These are phyloP conservation scores for Geotrichum citri-aurantii DNA, from an alignment of 1,139 yeast species.

Conservation along the genomic window DNA sequence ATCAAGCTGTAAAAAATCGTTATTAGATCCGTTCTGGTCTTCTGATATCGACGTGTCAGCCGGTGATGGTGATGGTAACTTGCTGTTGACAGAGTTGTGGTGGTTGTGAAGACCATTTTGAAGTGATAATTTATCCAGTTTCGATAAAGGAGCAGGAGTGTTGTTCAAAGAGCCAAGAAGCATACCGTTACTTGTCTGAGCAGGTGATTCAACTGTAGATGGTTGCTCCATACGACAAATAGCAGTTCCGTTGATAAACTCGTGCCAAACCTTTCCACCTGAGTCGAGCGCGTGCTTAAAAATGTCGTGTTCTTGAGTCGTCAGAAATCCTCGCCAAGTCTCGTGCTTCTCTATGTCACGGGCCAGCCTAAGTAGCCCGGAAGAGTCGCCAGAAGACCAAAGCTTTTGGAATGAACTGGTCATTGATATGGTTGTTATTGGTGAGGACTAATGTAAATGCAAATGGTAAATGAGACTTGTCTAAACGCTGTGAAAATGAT, in stretches of 20 bases:
- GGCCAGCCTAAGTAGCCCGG: conserved; percentile 35
- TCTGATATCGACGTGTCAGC: not conserved
- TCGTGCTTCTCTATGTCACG: conserved; percentile 36
- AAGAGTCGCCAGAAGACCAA: conserved; percentile 37
- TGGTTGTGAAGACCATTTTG: conserved; percentile 1
- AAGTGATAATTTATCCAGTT: conserved; percentile 9
- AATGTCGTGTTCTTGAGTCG: conserved; percentile 37
- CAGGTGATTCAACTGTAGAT: conserved; percentile 1
- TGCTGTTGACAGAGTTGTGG: not conserved
- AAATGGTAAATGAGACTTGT: not conserved
- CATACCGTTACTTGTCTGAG: not conserved
- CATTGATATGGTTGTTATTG: conserved; percentile 7
- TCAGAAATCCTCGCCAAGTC: conserved; percentile 38
- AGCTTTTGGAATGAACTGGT: conserved; percentile 19
- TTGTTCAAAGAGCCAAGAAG: conserved; percentile 9
- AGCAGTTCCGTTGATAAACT: conserved; percentile 34
- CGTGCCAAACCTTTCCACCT: conserved; percentile 35
- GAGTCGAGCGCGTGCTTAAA: conserved; percentile 33
- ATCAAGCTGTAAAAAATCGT: conserved; percentile 26
- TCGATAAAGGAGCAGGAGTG: not conserved
- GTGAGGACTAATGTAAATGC: not conserved
- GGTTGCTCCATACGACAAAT: conserved; percentile 25
- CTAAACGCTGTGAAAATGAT: not conserved
- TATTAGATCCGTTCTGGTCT: conserved; percentile 2
- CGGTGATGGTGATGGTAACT: conserved; percentile 7